phyloP scores from a whole-genome alignment of 179 eudicot genomes.

The Corrigiola litoralis region DNA sequence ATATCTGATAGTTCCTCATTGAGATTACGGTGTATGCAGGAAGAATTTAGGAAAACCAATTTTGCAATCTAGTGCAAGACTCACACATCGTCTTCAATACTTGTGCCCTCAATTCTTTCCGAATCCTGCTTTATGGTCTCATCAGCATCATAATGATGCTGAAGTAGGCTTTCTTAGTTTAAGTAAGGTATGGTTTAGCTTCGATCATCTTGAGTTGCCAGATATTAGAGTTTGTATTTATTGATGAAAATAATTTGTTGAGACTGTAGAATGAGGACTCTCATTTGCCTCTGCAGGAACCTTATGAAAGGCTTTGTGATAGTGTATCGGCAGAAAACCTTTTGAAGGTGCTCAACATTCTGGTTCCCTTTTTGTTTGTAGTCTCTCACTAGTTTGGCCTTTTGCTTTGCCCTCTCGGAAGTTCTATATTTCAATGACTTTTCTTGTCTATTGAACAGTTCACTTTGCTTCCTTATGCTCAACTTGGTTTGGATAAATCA shows the following conservation, averaged over 20 bases:
- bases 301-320: not conserved
- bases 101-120: no score
- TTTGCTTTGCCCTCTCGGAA: not conserved
- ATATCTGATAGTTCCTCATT: not conserved
- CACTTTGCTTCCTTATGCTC: slow-evolving; percentile 57
- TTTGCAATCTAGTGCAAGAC: no score
- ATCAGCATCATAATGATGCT: slow-evolving; percentile 17
- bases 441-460: slow-evolving; percentile 38
- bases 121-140: no score
- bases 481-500: slow-evolving; percentile 63
- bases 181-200: not conserved
- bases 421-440: not conserved
- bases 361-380: not conserved
- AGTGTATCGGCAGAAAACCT: slow-evolving; percentile 17
- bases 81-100: no score
- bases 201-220: not conserved
- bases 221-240: no score
- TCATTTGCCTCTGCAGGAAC: not conserved
- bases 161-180: not conserved
- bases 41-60: no score
- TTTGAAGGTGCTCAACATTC: slow-evolving; percentile 12
- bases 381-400: not conserved
- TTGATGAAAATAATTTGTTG: not conserved
- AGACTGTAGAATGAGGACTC: not conserved
- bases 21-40: no score